Base-by-base conservation (phyloP, 768 basidiomycete species). In the Cystobasidium ongulense region DNA sequence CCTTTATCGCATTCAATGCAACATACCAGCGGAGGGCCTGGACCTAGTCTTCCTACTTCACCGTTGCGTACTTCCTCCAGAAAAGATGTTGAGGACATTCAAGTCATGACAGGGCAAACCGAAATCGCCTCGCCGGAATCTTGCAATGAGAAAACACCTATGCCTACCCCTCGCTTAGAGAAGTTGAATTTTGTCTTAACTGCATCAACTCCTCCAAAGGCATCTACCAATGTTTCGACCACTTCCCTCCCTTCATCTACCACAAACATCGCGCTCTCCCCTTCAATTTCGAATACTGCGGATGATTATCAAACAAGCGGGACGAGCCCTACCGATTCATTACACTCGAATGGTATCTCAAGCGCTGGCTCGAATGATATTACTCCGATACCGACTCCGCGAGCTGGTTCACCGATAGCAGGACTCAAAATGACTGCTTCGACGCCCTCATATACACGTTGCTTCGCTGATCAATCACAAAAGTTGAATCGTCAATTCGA, bases 301-400 rank as follows among this genome's bases (percentile, higher is more conserved):
- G 35, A 50, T 3, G 21, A n/a, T 7, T n/a, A 50, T 8, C 18
- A 17, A 3, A 17, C n/a, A n/a, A 50, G 46, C 21, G 46, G 46
- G 15, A 21, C 46, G 46, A 50, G 46, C 21, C 41, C 63, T 38
- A 64, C 36, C 2, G 25, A 35, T 35, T 36, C 63, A 39, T 18
- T 21, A 13, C 25, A 64, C 15, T 46, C 36, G 10, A 25, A 35
- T 4, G 25, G 36, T 36, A 17, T 29, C 18, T 31, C 27, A 27
- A 23, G 36, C 27, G 25, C 17, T 2, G 36, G 35, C 7, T 64
- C 63, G 7, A 64, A 38, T 38, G 57, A 59, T 59, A 59, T 64
- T 39, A 64, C 63, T 38, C 63, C 63, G 1, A 64, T 64, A 35
- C 63, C 63, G 5, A 64, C 63, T 8, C 63, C 63, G 2, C 11